Conservation (phyloP, 78 protist species). For the Dictyostelium intermedium region DNA sequence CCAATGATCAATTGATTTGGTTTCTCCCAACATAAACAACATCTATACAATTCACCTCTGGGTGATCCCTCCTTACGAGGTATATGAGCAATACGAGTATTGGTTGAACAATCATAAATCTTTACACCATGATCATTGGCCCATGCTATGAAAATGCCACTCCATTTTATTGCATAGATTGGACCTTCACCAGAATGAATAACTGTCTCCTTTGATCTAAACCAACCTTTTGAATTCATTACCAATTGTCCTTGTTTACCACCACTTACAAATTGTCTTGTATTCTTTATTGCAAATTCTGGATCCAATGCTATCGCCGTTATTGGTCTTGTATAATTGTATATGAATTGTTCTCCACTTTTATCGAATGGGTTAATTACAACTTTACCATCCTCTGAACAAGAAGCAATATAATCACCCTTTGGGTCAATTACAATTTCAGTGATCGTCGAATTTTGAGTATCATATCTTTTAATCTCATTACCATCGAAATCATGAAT, state of each 20-base stretch:
- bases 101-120: constrained; percentile 82
- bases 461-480: constrained; percentile 63
- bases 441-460: constrained; percentile 85
- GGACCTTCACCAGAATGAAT: constrained; percentile 91
- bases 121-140: constrained; percentile 93
- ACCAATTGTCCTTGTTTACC: constrained; percentile 91
- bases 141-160: constrained; percentile 92
- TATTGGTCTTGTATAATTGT: constrained; percentile 73
- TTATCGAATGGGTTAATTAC: constrained; percentile 56
- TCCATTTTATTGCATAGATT: constrained; percentile 88
- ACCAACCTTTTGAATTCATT: constrained; percentile 85
- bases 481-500: constrained; percentile 90
- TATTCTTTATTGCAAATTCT: constrained; percentile 69
- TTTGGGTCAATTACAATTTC: constrained; percentile 82
- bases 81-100: constrained; percentile 85
- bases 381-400: constrained; percentile 92
- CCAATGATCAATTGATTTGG: constrained; percentile 89
- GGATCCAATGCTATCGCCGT: constrained; percentile 91
- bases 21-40: constrained; percentile 89
- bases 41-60: constrained; percentile 81
- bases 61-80: constrained; percentile 80
- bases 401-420: constrained; percentile 93
- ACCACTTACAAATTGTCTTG: constrained; percentile 86
- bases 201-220: constrained; percentile 53
- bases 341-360: constrained; percentile 21